Percentiles rank a stretch among this genome's conserved stretches.
Conservation (phyloP, 192 early-diverging fungal genomes). For the Dissophora ornata region DNA sequence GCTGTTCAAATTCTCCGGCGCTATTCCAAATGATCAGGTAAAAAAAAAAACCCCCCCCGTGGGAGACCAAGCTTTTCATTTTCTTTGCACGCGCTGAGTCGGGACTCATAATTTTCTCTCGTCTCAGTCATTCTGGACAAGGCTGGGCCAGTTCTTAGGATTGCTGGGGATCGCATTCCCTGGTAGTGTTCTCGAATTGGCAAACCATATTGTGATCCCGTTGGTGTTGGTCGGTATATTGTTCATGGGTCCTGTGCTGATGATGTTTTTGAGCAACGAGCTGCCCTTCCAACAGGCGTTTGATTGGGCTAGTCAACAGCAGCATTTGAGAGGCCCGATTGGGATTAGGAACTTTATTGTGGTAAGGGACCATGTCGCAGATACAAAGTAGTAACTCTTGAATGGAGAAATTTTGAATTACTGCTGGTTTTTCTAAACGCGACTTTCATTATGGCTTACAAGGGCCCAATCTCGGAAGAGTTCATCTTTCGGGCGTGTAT, state of each 20-base stretch:
- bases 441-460: too few relatives aligned
- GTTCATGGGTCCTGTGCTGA: slow-evolving; percentile 70
- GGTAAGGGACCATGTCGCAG: slow-evolving; percentile 8
- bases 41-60: too few relatives aligned
- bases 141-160: slow-evolving; percentile 5
- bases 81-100: too few relatives aligned
- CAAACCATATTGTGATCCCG: slow-evolving; percentile 45
- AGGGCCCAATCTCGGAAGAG: slow-evolving; percentile 83
- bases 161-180: slow-evolving; percentile 55
- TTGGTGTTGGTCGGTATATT: slow-evolving; percentile 59
- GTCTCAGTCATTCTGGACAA: slow-evolving; percentile 24
- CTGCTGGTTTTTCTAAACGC: too few relatives aligned
- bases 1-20: slow-evolving; percentile 28
- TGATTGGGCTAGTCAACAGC: slow-evolving; percentile 24
- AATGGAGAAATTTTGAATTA: too few relatives aligned
- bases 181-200: slow-evolving; percentile 20
- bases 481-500: slow-evolving; percentile 80
- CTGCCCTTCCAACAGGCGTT: slow-evolving; percentile 60
- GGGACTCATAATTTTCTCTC: background rate
- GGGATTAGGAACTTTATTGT: slow-evolving; percentile 29
- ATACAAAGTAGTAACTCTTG: background rate
- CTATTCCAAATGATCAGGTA: slow-evolving; percentile 33
- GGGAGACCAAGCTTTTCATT: too few relatives aligned
- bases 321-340: slow-evolving; percentile 9
- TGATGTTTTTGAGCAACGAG: slow-evolving; percentile 56